These are phyloP conservation scores for Spergularia bocconei DNA, from an alignment of 148 eudicot genomes.

Conservation along the genomic window DNA sequence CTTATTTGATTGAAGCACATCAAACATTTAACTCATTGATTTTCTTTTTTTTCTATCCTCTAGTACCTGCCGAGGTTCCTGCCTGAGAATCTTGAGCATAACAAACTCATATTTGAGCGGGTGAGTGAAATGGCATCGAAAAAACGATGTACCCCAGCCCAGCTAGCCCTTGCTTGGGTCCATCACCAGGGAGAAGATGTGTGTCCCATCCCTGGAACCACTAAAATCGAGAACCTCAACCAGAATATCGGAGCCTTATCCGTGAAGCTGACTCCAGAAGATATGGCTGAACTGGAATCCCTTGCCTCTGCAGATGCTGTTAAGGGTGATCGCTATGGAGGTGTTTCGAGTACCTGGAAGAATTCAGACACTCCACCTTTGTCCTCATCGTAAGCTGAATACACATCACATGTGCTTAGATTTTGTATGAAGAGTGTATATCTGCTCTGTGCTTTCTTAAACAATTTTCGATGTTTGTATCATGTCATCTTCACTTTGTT, in stretches of 20 bases:
- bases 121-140: conserved; percentile 34
- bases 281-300: conserved; percentile 40
- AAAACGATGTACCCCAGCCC: conserved; percentile 45
- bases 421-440: background rate
- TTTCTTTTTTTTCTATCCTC: background rate
- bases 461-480: background rate
- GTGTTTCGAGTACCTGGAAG: conserved; percentile 16
- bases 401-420: background rate
- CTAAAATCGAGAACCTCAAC: conserved; percentile 42
- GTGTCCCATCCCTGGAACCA: conserved; percentile 46
- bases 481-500: too few relatives aligned
- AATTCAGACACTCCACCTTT: conserved; percentile 40
- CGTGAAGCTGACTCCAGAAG: conserved; percentile 40
- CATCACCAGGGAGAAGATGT: conserved; percentile 44
- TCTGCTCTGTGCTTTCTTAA: background rate
- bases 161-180: conserved; percentile 49
- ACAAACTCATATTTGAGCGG: conserved; percentile 35
- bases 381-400: conserved; percentile 37
- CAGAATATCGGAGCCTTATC: conserved; percentile 39
- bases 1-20: too few relatives aligned
- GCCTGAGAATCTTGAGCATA: conserved; percentile 41
- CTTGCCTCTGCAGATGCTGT: conserved; percentile 30
- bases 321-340: conserved; percentile 35
- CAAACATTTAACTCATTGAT: background rate
- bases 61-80: conserved; percentile 39